Conservation (phyloP, 1,284 basidiomycete species). For the Cryptococcus wingfieldii region DNA sequence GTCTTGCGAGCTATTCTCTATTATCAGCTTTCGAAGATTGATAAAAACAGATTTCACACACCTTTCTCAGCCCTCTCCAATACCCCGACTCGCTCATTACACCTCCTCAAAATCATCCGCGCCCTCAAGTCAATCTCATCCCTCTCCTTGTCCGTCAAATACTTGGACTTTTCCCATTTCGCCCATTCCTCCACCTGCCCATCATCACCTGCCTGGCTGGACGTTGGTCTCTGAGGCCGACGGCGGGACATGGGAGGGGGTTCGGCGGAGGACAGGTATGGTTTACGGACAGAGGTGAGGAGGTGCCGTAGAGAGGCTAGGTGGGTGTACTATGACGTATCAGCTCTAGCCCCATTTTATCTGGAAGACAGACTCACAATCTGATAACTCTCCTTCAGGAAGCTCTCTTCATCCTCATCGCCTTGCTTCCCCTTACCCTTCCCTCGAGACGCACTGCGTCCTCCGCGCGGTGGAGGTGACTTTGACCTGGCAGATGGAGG, state of each 20-base stretch:
- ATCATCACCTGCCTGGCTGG: too few relatives aligned
- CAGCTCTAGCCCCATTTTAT: not conserved
- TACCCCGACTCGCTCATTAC: slow-evolving; percentile 51
- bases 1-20: slow-evolving; percentile 15
- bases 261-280: slow-evolving; percentile 42
- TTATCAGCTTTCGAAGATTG: not conserved
- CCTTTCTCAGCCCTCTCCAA: slow-evolving; percentile 53
- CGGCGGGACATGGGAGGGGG: slow-evolving; percentile 32
- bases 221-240: not conserved
- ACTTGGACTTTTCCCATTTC: not conserved
- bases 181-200: not conserved
- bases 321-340: slow-evolving; percentile 36
- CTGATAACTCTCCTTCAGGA: slow-evolving; percentile 46
- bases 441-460: not conserved
- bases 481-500: slow-evolving; percentile 13
- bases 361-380: slow-evolving; percentile 32
- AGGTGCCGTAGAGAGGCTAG: slow-evolving; percentile 31
- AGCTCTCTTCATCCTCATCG: slow-evolving; percentile 31
- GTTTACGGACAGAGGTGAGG: slow-evolving; percentile 41
- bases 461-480: slow-evolving; percentile 8
- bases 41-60: slow-evolving; percentile 27
- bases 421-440: slow-evolving; percentile 20
- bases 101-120: slow-evolving; percentile 53
- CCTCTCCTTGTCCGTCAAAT: slow-evolving; percentile 53
- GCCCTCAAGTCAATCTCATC: slow-evolving; percentile 58